Base-by-base conservation (phyloP, 1,284 basidiomycete genomes). In the Fomitopsis betulina region DNA sequence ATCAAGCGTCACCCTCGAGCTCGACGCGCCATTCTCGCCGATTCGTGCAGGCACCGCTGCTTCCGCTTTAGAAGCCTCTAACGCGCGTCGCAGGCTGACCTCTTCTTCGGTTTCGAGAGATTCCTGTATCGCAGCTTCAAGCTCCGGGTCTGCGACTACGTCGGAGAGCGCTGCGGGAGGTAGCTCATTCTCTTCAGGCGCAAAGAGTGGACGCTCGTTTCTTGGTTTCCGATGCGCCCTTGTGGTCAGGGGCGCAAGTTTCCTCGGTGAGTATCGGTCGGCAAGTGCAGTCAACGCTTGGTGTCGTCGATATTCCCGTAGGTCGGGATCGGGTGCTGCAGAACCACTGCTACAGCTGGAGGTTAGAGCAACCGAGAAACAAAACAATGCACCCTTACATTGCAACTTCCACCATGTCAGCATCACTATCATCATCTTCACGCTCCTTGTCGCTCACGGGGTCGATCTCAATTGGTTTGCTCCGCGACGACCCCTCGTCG, bases 391-490 rank as follows among this genome's bases (percentile, higher is more conserved):
- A 37, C 25, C 54, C 84, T 67, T 73, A 91, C 90, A 89, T 85
- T 52, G 72, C 65, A 27, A 93, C 82, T 68, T 92, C 88, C 66
- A 93, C 90, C 85, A 90, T 91, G 37, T 90, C 88, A 60, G 75
- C 76, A 47, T 88, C 86, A 55, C 79, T 80, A 33, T 79, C 78
- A 15, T 75, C 75, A 4, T 54, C 72, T 61, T 63, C 65, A 59
- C 57, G 50, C 27, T 70, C 63, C 15, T 71, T 71, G 19, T 73
- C 67, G 13, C 40, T 60, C 10, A 82, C 82, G 38, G 82, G 80
- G 65, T 93, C 91, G 60, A 98, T 84, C 58, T 89, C 83, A 61
- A 99, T 98, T 0, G 96, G 95, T 65, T 93, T 94, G 43, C 86
- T 81, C 58, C 82, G 78, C 3, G 84, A 37, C 4, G 35, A 91